Conservation (phyloP, 179 eudicot species). For the Silene coronaria region DNA sequence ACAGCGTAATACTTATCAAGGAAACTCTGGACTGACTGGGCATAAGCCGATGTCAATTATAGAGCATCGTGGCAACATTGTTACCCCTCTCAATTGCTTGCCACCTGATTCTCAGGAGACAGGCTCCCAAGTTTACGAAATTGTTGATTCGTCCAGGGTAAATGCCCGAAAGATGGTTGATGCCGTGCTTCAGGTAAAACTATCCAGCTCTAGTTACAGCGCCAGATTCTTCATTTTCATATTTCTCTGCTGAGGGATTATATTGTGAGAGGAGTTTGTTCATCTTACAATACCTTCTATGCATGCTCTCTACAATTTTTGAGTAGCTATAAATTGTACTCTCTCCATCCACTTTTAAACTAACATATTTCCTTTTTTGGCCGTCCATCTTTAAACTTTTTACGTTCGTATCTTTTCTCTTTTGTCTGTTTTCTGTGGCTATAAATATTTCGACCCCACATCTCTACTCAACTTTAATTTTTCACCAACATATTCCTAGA, state of each 20-base stretch:
- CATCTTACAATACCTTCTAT: background rate
- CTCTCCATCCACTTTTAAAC: too few relatives aligned
- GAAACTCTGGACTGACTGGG: conserved; percentile 41
- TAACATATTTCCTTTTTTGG: too few relatives aligned
- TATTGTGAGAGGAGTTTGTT: background rate
- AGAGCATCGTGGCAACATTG: conserved; percentile 36
- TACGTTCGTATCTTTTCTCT: too few relatives aligned
- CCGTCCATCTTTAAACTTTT: too few relatives aligned
- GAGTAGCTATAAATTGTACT: background rate
- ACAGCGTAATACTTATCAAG: conserved; percentile 80
- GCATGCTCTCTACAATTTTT: background rate
- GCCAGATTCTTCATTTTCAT: background rate
- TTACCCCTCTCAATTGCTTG: conserved; percentile 38
- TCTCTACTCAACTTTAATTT: too few relatives aligned
- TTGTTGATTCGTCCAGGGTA: conserved; percentile 71
- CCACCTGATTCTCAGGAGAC: conserved; percentile 47
- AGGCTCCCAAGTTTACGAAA: conserved; percentile 61
- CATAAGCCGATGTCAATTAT: conserved; percentile 37
- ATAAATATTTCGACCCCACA: too few relatives aligned
- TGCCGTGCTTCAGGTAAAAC: conserved; percentile 77
- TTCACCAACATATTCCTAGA: too few relatives aligned
- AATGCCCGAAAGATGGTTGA: conserved; percentile 83
- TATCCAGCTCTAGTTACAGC: background rate
- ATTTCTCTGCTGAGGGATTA: background rate
- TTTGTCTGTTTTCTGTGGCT: too few relatives aligned